Percentiles rank a stretch among this genome's conserved stretches.
Evolutionary conservation across 2,329 filamentous ascomycete species (phyloP).

Genomic region (Chaetothyriales sp.): DNA sequence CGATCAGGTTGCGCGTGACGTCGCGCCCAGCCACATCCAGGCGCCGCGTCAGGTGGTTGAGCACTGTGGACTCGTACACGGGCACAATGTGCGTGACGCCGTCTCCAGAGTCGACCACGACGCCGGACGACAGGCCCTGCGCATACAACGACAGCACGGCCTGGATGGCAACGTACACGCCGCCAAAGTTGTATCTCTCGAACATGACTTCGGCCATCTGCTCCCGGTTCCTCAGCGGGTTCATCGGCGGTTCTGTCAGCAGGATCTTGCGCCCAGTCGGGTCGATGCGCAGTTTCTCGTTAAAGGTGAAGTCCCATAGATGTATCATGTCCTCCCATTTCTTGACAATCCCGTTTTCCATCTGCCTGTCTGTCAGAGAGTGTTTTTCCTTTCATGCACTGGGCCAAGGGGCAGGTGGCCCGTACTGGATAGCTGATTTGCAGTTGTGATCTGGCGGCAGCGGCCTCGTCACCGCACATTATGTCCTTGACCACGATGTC

Average conservation of each 20-base stretch:
- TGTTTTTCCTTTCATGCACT: too few species aligned
- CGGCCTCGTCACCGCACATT: conserved; percentile 98
- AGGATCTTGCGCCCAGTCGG: conserved; percentile 89
- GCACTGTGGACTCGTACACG: conserved; percentile 93
- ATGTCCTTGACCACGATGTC: conserved; percentile 82
- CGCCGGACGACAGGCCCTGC: conserved; percentile 80
- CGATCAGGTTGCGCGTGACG: conserved; percentile 96
- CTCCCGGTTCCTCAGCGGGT: conserved; percentile 89
- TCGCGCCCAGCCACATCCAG: conserved; percentile 93
- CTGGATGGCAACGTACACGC: conserved; percentile 95
- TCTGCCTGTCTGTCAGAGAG: conserved; percentile 34
- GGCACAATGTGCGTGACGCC: conserved; percentile 98
- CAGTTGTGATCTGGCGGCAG: conserved; percentile 87
- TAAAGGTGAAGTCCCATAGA: conserved; percentile 97
- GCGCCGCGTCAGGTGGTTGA: conserved; percentile 88
- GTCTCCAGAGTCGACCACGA: conserved; percentile 97
- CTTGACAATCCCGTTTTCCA: conserved; percentile 99
- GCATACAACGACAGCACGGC: conserved; percentile 92
- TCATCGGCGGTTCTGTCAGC: conserved; percentile 93
- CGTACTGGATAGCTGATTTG: conserved; percentile 88
- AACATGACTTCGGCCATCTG: conserved; percentile 99
- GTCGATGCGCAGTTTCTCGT: conserved; percentile 90
- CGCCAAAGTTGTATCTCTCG: conserved; percentile 87
- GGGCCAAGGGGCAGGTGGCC: conserved; percentile 6
- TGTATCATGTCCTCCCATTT: conserved; percentile 99